Evolutionary conservation across 1,284 basidiomycete genomes (phyloP), one percentile per base, ranked within the genome.

Genomic region (Coriolopsis trogii): DNA sequence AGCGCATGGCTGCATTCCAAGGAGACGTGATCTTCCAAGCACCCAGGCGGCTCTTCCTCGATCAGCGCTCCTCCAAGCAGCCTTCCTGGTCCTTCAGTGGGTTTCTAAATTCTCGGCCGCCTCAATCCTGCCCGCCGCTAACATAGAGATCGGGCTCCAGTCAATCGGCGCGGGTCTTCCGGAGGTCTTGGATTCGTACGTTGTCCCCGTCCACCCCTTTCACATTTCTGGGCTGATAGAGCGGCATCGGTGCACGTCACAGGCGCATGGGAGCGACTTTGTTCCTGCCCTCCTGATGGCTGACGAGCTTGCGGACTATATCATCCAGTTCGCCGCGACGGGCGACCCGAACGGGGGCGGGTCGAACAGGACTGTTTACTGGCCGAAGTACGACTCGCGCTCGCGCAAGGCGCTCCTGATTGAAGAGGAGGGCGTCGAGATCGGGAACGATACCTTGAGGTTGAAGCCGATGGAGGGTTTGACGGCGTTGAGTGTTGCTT

Each of bases 21-120:
- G 80, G 79, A 0, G 81, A 83, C 49, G 61, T 67, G 4, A 68
- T 75, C 1, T 81, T 84, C 65, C 79, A 82, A 46, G 78, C 70
- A 0, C 78, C 79, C 3, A 67, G 80, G 23, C 30, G 63, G 24
- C 55, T 59, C 49, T 54, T 65, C 38, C 42, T 64, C 20, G 33
- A 34, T 18, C 33, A 34, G 33, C 33, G n/a, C n/a, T 34, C 33
- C 6, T 34, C n/a, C 33, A 16, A 34, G n/a, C 33, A 34, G 33
- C 33, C 33, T 13, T 16, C 33, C 10, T 34, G 33, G 33, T 34
- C 33, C 8, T 34, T 34, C n/a, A 34, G 33, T 34, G 33, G 6
- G 33, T 34, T 16, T 15, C 1, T n/a, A 4, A 24, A 10, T 25
- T 9, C n/a, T 16, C 20, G n/a, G n/a, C n/a, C n/a, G n/a, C n/a